Conservation (phyloP, 176 grass and related monocot genomes). For the Typha latifolia region DNA sequence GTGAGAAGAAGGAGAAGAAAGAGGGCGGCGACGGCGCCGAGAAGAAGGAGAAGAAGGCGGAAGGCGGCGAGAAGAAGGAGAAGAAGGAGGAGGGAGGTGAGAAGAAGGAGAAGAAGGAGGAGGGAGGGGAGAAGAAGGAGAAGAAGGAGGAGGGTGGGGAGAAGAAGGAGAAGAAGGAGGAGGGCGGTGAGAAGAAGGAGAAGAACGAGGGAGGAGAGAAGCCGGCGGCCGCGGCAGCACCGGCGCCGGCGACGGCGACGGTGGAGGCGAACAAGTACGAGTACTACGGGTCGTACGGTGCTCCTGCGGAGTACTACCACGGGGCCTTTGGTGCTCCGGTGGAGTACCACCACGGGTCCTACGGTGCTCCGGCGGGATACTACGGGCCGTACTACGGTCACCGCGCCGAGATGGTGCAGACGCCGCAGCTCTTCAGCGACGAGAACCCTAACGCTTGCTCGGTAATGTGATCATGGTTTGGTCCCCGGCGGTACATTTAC, state of each 20-base stretch:
- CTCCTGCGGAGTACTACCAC: too few species aligned
- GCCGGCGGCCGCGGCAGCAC: slow-evolving; percentile 23
- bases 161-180: not conserved
- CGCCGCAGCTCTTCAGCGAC: not conserved
- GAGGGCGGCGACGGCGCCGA: slow-evolving; percentile 17
- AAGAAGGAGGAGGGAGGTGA: slow-evolving; percentile 11
- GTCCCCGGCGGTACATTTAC: not conserved
- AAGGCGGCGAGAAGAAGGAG: slow-evolving; percentile 14
- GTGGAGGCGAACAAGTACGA: not conserved
- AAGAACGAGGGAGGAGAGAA: slow-evolving; percentile 9
- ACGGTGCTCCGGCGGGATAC: not conserved
- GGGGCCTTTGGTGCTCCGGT: too few species aligned
- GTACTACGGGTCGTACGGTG: not conserved
- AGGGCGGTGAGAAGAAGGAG: slow-evolving; percentile 11
- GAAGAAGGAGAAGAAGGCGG: slow-evolving; percentile 5
- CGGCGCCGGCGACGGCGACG: slow-evolving; percentile 9
- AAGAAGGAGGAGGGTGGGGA: slow-evolving; percentile 1
- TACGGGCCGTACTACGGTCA: not conserved
- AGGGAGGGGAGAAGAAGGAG: slow-evolving; percentile 12
- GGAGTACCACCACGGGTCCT: not conserved
- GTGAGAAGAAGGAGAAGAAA: not conserved
- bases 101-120: slow-evolving; percentile 10
- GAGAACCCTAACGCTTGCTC: not conserved
- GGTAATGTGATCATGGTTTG: not conserved
- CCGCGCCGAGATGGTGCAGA: not conserved